Base-by-base conservation (phyloP, 2,329 filamentous ascomycete genomes). In the Cercospora canescens region DNA sequence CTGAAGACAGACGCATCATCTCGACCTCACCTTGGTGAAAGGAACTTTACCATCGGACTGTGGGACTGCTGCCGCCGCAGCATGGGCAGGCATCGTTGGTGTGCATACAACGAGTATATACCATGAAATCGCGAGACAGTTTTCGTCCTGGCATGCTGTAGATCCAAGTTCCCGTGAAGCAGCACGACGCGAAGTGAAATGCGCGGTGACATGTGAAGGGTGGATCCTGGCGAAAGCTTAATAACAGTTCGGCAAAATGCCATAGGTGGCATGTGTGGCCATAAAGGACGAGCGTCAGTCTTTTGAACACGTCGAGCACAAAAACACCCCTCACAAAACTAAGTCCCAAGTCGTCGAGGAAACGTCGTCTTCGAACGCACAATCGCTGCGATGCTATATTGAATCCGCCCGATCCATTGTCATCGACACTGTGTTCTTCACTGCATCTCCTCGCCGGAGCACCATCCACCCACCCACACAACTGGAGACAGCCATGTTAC, bases 401-500 rank as follows among this genome's bases (percentile, higher is more conserved):
- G 45, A 41, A 26, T 56, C 34, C 21, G 21, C 35, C 26, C 14
- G 24, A 28, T 24, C 60, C 21, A 14, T 45, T 28, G 60, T 45
- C 21, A 28, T n/a, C 48, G 34, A 62, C 48, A 62, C 60, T 50
- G 18, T 24, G 21, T 21, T 34, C 45, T n/a, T 18, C 45, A 39
- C 8, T 35, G 34, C 41, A 52, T 16, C 12, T 26, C 34, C 28
- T 21, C 45, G 52, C 28, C 37, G 30, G 37, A 52, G 39, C 39
- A 34, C 32, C 39, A 37, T 4, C n/a, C 39, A 52, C 21, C 26
- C 28, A 55, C 52, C n/a, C n/a, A 64, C 65, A 69, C 18, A 56
- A 56, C 6, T 8, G n/a, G n/a, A n/a, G n/a, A 56, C 28, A 56
- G 52, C 41, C 48, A 75, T 75, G 73, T 37, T 70, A 37, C 66